These are phyloP conservation scores for Trametes maxima DNA, from an alignment of 768 basidiomycete species.

Conservation along the genomic window DNA sequence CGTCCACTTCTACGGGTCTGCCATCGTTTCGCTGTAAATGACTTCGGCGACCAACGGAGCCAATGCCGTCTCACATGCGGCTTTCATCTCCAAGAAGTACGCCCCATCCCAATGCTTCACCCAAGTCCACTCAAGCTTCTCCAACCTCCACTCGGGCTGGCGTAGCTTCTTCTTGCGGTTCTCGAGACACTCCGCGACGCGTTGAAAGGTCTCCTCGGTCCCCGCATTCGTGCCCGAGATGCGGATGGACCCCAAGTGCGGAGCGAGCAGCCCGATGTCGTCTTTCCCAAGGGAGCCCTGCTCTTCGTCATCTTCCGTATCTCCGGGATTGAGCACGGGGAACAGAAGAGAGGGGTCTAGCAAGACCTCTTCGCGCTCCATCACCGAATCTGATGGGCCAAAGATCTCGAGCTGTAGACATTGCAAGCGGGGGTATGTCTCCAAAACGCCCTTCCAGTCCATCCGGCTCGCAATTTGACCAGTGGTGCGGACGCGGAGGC, in stretches of 20 bases:
- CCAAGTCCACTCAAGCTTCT: neutral
- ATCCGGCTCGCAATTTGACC: neutral
- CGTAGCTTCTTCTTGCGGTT: neutral
- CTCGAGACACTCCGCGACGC: neutral
- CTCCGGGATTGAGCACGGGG: too few relatives aligned
- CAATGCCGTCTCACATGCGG: neutral
- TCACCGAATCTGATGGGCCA: too few relatives aligned
- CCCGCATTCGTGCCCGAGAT: neutral
- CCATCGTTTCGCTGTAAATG: neutral
- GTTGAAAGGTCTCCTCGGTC: neutral
- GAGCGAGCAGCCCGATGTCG: neutral
- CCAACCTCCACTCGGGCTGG: neutral
- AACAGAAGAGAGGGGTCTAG: too few relatives aligned
- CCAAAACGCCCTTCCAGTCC: neutral
- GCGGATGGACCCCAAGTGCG: neutral
- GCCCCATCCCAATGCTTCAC: neutral
- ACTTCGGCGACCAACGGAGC: neutral
- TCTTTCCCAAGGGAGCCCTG: too few relatives aligned
- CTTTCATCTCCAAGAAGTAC: neutral
- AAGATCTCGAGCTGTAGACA: too few relatives aligned
- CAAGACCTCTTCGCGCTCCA: too few relatives aligned
- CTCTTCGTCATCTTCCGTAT: too few relatives aligned
- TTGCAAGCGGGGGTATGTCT: neutral
- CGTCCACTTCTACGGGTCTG: too few relatives aligned
- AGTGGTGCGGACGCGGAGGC: neutral